A percentile compares a stretch with the other conserved stretches of the same genome.
phyloP scores from a whole-genome alignment of 2,329 filamentous ascomycete species.

The Phoma sp. region DNA sequence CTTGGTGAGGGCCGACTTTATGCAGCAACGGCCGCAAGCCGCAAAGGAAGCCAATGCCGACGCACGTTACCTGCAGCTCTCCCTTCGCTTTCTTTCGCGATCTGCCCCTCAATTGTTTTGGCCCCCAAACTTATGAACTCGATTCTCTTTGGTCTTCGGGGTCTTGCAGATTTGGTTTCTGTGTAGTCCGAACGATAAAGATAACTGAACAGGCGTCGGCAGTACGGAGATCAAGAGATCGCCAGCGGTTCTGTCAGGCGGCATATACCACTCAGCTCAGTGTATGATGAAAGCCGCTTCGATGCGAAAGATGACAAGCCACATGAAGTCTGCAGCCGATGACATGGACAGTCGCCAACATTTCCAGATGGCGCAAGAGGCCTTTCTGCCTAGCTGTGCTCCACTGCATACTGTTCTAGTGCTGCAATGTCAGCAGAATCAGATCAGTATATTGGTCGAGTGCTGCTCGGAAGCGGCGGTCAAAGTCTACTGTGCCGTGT shows the following conservation, averaged over 20 bases:
- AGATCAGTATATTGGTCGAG: constrained; percentile 15
- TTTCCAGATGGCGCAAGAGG: constrained; percentile 20
- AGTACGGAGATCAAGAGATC: constrained; percentile 1
- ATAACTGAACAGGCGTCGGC: constrained; percentile 11
- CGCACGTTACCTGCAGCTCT: constrained; percentile 41
- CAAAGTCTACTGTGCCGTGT: constrained; percentile 10
- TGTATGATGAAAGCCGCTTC: background rate
- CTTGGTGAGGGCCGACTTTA: constrained; percentile 33
- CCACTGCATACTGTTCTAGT: constrained; percentile 24
- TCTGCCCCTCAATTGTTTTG: constrained; percentile 28
- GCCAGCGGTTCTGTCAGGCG: constrained; percentile 6
- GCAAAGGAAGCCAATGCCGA: constrained; percentile 44
- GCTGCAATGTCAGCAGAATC: constrained; percentile 31
- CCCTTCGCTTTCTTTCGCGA: constrained; percentile 34
- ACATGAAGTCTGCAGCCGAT: constrained; percentile 13
- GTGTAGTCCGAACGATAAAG: constrained; percentile 1
- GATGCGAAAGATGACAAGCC: background rate
- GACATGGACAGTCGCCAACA: constrained; percentile 23
- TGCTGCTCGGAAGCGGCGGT: constrained; percentile 6
- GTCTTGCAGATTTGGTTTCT: constrained; percentile 18
- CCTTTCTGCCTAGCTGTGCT: constrained; percentile 28
- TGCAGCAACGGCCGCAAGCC: constrained; percentile 35
- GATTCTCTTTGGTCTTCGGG: constrained; percentile 5
- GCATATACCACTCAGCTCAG: constrained; percentile 3
- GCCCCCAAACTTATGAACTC: constrained; percentile 35